These are phyloP conservation scores for Candida tropicalis DNA, from an alignment of 1,139 yeast species.

Conservation along the genomic window DNA sequence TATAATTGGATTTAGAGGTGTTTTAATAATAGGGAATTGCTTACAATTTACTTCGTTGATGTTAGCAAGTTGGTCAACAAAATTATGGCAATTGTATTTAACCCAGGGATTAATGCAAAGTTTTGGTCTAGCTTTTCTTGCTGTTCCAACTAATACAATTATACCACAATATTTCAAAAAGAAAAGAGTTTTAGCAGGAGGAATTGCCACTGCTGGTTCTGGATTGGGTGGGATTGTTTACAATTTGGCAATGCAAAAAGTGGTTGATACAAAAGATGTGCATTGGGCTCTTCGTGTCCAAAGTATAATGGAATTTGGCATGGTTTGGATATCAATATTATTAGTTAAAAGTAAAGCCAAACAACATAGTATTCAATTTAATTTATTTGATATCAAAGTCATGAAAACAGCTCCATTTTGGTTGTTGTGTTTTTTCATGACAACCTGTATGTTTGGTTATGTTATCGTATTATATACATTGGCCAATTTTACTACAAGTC, in stretches of 20 bases:
- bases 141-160: conserved; percentile 44
- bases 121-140: conserved; percentile 48
- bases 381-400: conserved; percentile 32
- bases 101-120: conserved; percentile 57
- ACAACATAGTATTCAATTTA: conserved; percentile 31
- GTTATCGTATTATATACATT: conserved; percentile 47
- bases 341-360: conserved; percentile 27
- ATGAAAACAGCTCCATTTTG: conserved; percentile 34
- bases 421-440: conserved; percentile 32
- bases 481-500: conserved; percentile 46
- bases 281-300: conserved; percentile 42
- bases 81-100: conserved; percentile 54
- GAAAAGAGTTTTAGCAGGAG: conserved; percentile 57
- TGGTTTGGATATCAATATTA: conserved; percentile 33
- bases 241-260: conserved; percentile 39
- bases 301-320: conserved; percentile 36
- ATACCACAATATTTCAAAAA: conserved; percentile 57
- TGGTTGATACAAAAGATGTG: conserved; percentile 29
- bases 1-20: conserved; percentile 38
- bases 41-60: conserved; percentile 53
- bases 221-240: conserved; percentile 63
- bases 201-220: conserved; percentile 61
- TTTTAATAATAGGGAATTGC: conserved; percentile 45
- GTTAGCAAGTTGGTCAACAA: conserved; percentile 55
- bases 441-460: conserved; percentile 49